phyloP scores from a whole-genome alignment of 2,329 filamentous ascomycete species.

The Nigrospora sphaerica region DNA sequence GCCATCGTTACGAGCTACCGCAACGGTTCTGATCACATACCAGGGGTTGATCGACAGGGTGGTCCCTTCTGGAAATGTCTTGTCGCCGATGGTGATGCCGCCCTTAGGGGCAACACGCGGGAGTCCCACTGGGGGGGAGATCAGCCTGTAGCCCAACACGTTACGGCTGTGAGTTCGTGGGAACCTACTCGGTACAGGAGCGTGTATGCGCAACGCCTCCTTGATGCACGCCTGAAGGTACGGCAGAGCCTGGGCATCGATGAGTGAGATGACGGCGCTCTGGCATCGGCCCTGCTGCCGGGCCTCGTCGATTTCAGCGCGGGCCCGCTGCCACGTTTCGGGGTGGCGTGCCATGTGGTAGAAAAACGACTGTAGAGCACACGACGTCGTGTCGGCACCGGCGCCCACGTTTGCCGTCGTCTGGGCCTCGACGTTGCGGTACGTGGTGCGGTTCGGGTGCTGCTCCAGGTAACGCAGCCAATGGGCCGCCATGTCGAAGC shows the following conservation, averaged over 20 bases:
- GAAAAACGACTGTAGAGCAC: constrained; percentile 3
- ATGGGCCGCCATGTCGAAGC: constrained; percentile 6
- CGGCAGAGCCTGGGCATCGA: constrained; percentile 11
- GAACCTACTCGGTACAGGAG: constrained; percentile 8
- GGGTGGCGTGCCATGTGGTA: constrained; percentile 6
- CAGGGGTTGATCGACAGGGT: constrained; percentile 1
- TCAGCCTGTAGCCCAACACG: neutral
- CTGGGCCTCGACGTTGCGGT: constrained; percentile 1
- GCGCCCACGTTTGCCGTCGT: constrained; percentile 4
- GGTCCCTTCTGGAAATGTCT: constrained; percentile 3
- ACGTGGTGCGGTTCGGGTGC: neutral
- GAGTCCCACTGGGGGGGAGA: neutral
- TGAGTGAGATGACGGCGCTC: constrained; percentile 5
- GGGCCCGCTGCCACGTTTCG: constrained; percentile 1
- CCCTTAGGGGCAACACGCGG: neutral
- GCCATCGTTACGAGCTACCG: too few relatives aligned
- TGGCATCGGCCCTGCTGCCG: constrained; percentile 3
- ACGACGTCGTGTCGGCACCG: constrained; percentile 4
- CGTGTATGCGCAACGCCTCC: constrained; percentile 15
- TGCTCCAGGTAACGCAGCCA: constrained; percentile 3
- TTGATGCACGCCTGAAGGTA: constrained; percentile 18
- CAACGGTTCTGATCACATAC: neutral
- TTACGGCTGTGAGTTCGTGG: neutral
- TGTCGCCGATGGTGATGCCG: constrained; percentile 1
- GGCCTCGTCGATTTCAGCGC: constrained; percentile 8